These are phyloP conservation scores for Termitomyces sp. DNA, from an alignment of 768 basidiomycete genomes.

Conservation along the genomic window DNA sequence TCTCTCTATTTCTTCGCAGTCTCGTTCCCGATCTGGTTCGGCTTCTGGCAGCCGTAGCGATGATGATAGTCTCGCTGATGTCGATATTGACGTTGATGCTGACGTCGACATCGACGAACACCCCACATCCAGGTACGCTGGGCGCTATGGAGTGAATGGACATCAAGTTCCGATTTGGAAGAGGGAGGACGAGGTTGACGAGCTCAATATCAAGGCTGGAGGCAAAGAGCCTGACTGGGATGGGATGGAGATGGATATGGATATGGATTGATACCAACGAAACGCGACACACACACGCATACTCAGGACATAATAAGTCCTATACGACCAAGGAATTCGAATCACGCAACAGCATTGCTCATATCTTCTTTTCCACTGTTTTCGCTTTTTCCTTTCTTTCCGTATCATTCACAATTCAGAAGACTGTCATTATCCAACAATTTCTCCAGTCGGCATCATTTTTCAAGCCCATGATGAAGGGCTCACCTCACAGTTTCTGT, in stretches of 20 bases:
- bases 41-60: slow-evolving; percentile 31
- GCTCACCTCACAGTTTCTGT: slow-evolving; percentile 5
- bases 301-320: background rate
- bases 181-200: slow-evolving; percentile 42
- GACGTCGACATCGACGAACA: slow-evolving; percentile 25
- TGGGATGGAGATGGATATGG: slow-evolving; percentile 74
- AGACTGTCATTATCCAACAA: slow-evolving; percentile 3
- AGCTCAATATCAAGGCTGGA: slow-evolving; percentile 27
- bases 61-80: slow-evolving; percentile 30
- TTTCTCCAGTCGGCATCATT: slow-evolving; percentile 8
- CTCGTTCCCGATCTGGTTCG: slow-evolving; percentile 29
- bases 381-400: background rate
- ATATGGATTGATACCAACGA: slow-evolving; percentile 45
- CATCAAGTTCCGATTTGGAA: slow-evolving; percentile 30
- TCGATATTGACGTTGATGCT: slow-evolving; percentile 26
- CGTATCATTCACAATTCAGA: slow-evolving; percentile 2
- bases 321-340: slow-evolving; percentile 9
- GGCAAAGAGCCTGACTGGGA: slow-evolving; percentile 44
- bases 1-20: slow-evolving; percentile 35
- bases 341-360: slow-evolving; percentile 10
- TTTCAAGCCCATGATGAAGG: background rate
- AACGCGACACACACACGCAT: background rate
- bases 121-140: slow-evolving; percentile 16
- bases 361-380: slow-evolving; percentile 4
- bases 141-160: slow-evolving; percentile 17